Evolutionary conservation across 305 asterid genomes (phyloP).

Genomic region (Rubia tinctorum): DNA sequence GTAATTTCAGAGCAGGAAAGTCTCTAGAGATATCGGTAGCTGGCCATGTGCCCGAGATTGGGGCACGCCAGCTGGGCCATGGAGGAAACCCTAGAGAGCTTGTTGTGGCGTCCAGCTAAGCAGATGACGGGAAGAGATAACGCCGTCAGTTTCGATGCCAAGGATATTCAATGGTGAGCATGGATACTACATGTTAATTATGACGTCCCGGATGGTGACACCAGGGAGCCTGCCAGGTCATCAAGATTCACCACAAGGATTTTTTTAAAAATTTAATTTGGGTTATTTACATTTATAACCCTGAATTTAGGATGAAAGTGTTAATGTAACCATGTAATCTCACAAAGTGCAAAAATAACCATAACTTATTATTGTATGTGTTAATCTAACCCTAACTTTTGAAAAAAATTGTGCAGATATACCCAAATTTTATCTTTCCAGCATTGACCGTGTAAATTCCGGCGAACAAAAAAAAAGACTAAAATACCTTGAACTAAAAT

Average conservation of each 20-base stretch:
- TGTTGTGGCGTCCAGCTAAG: conserved; percentile 37
- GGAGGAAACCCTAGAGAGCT: conserved; percentile 20
- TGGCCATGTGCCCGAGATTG: conserved; percentile 31
- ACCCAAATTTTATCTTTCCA: too few species aligned
- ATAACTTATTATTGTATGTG: too few species aligned
- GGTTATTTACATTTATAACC: too few species aligned
- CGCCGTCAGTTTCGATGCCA: background rate
- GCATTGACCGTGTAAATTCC: too few species aligned
- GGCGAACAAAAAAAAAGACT: too few species aligned
- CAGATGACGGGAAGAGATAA: conserved; percentile 19
- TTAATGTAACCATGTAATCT: too few species aligned
- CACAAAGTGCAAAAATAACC: too few species aligned
- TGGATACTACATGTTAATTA: background rate
- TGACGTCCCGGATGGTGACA: conserved; percentile 23
- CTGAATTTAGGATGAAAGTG: too few species aligned
- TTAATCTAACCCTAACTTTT: too few species aligned
- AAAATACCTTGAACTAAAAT: too few species aligned
- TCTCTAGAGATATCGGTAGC: conserved; percentile 16
- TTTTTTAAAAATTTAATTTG: too few species aligned
- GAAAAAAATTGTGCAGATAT: too few species aligned
- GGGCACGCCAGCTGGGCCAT: conserved; percentile 34
- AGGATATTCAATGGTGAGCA: background rate
- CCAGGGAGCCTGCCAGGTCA: conserved; percentile 16
- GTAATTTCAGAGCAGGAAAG: background rate
- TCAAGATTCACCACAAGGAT: conserved; percentile 1